phyloP scores from a whole-genome alignment of 805 yeast species.

The Martiniozyma abietophila region DNA sequence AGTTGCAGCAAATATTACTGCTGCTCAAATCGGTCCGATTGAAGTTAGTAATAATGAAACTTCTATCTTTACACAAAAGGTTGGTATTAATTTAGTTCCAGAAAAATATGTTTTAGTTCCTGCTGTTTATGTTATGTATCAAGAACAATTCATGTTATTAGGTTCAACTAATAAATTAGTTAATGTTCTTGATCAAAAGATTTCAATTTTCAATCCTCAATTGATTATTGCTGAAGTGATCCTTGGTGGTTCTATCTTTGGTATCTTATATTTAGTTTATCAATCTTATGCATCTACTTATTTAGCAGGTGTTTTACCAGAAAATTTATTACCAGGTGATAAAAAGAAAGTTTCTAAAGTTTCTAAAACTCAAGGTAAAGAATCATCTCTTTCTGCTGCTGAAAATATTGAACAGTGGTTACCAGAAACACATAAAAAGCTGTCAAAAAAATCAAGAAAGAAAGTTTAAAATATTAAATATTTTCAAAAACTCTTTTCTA shows the following conservation, averaged over 20 bases:
- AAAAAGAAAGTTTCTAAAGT: conserved; percentile 17
- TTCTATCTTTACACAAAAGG: conserved; percentile 44
- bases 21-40: conserved; percentile 54
- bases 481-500: not conserved
- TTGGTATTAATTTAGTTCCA: conserved; percentile 51
- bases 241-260: conserved; percentile 39
- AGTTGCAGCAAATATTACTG: conserved; percentile 51
- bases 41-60: conserved; percentile 40
- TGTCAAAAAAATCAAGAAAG: conserved; percentile 25
- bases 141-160: conserved; percentile 42
- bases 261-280: conserved; percentile 39
- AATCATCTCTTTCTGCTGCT: conserved; percentile 16
- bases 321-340: conserved; percentile 21
- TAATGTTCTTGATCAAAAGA: conserved; percentile 49
- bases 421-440: conserved; percentile 43
- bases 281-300: conserved; percentile 37
- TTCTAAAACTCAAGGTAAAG: conserved; percentile 22
- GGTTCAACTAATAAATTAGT: conserved; percentile 52
- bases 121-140: conserved; percentile 41
- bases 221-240: conserved; percentile 54
- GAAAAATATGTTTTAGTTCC: conserved; percentile 54
- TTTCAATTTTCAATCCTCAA: conserved; percentile 67
- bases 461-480: conserved; percentile 3
- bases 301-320: conserved; percentile 31
- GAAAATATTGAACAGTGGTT: conserved; percentile 43